Conservation (phyloP, 140 eudicot genomes). For the Anethum foeniculum region DNA sequence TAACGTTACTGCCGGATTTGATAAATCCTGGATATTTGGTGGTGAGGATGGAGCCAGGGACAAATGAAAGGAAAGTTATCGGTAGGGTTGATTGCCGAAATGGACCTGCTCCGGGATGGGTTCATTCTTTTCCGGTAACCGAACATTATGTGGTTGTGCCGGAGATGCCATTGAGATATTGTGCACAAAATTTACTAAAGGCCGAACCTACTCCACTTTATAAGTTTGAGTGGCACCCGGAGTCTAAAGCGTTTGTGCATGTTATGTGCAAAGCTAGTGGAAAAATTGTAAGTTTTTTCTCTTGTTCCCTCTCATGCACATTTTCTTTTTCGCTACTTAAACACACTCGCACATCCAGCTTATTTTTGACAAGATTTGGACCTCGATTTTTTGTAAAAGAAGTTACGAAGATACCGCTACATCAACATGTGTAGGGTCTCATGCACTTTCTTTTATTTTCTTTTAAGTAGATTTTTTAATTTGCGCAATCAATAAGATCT, state of each 20-base stretch:
- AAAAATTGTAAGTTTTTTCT: constrained; percentile 48
- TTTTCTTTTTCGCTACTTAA: too few species aligned
- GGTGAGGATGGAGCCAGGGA: constrained; percentile 77
- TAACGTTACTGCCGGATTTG: constrained; percentile 76
- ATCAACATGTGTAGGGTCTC: too few species aligned
- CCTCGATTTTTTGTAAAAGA: too few species aligned
- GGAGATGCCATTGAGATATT: constrained; percentile 95
- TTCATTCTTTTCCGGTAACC: constrained; percentile 91
- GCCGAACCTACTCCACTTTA: constrained; percentile 95
- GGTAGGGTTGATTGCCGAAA: constrained; percentile 84
- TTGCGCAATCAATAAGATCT: too few species aligned
- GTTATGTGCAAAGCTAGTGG: constrained; percentile 97
- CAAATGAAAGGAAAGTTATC: constrained; percentile 69
- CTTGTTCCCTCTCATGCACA: neutral
- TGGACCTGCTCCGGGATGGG: constrained; percentile 97
- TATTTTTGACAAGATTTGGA: too few species aligned
- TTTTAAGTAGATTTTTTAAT: too few species aligned
- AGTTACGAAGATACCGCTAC: too few species aligned
- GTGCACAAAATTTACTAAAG: constrained; percentile 70
- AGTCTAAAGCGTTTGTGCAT: constrained; percentile 84
- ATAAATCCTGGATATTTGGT: constrained; percentile 77
- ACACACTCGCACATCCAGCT: neutral
- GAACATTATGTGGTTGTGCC: constrained; percentile 86
- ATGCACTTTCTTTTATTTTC: too few species aligned
- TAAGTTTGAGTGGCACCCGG: constrained; percentile 94